A percentile compares a stretch with the other conserved stretches of the same genome.
Evolutionary conservation across 164 flowering plant species (phyloP).

Genomic region (grape (Vitis vinifera)): DNA sequence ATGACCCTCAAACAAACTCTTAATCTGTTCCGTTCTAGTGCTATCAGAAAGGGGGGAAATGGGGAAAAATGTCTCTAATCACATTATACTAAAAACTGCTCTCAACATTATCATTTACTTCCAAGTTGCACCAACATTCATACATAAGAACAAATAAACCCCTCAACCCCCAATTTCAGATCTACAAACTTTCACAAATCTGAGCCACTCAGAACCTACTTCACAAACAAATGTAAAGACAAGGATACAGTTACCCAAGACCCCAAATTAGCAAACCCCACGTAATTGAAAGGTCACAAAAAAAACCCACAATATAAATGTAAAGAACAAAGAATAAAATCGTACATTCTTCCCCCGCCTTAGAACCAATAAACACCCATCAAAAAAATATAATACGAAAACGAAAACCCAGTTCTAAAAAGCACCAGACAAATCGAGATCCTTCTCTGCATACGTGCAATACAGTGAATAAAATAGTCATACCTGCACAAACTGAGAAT

Average conservation of each 20-base stretch:
- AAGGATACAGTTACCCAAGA: neutral
- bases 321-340: neutral
- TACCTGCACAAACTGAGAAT: slow-evolving; percentile 26
- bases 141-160: no score
- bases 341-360: neutral
- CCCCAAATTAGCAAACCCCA: no score
- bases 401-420: neutral
- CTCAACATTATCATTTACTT: no score
- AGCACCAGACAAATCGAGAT: neutral
- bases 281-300: neutral
- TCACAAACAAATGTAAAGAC: neutral
- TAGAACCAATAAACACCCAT: neutral
- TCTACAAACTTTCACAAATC: no score
- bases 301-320: neutral
- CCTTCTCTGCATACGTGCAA: neutral
- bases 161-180: no score
- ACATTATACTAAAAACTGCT: no score
- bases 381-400: neutral
- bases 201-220: neutral
- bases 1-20: no score
- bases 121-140: no score
- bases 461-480: neutral
- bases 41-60: no score
- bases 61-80: no score
- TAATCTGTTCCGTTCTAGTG: no score